phyloP scores from a whole-genome alignment of 139 green algal species.

The Ulvella scutata region DNA sequence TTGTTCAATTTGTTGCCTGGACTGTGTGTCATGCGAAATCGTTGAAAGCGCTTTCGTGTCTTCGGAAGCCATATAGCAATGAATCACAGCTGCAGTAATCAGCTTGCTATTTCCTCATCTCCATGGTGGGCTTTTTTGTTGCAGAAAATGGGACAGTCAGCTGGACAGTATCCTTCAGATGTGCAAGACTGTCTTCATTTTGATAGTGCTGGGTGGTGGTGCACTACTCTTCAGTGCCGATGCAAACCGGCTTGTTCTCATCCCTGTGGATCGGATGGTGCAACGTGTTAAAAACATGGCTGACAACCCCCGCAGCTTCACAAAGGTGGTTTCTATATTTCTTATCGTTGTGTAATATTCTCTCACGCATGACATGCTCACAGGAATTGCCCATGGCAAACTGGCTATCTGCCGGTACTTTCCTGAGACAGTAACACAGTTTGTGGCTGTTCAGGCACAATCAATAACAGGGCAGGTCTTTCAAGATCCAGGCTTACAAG shows the following conservation, averaged over 20 bases:
- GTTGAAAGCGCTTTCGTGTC: slow-evolving; percentile 8
- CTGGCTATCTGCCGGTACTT: neutral
- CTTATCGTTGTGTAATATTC: no score
- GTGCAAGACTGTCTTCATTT: slow-evolving; percentile 69
- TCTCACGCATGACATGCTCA: neutral
- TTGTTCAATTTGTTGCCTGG: neutral
- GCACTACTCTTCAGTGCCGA: slow-evolving; percentile 69
- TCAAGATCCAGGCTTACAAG: neutral
- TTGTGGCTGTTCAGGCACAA: neutral
- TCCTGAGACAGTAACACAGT: no score
- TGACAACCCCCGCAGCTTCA: slow-evolving; percentile 43
- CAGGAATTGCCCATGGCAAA: no score
- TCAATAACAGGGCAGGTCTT: neutral
- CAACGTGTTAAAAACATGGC: slow-evolving; percentile 29
- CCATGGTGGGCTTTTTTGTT: neutral
- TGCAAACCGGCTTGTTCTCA: slow-evolving; percentile 62
- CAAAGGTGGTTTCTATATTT: no score
- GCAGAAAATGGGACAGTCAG: slow-evolving; percentile 6
- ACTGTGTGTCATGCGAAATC: slow-evolving; percentile 3
- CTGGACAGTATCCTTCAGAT: slow-evolving; percentile 66
- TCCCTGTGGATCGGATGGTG: slow-evolving; percentile 87
- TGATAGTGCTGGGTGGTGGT: slow-evolving; percentile 53
- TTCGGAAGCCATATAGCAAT: neutral
- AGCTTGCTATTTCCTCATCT: neutral
- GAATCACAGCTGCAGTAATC: neutral